These are phyloP conservation scores for Xylaria digitata DNA, from an alignment of 2,329 filamentous ascomycete species.

Conservation along the genomic window DNA sequence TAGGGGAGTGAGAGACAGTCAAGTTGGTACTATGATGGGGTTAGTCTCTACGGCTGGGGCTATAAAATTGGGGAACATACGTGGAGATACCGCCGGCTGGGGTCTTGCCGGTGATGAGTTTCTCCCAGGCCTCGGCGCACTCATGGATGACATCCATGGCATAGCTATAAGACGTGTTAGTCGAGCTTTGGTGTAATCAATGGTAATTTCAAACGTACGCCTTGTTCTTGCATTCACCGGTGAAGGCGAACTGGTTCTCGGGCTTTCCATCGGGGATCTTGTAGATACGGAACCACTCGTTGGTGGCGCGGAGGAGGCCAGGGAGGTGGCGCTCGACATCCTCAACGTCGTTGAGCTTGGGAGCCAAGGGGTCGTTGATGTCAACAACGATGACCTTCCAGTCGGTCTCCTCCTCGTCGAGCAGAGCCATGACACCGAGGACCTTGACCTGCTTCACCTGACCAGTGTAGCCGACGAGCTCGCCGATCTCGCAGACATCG, in stretches of 20 bases:
- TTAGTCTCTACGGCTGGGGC: constrained; percentile 33
- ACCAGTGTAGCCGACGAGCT: constrained; percentile 94
- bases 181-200: neutral
- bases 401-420: constrained; percentile 99
- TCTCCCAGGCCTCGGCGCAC: constrained; percentile 97
- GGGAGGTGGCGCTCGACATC: constrained; percentile 98
- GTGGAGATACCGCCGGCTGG: constrained; percentile 80
- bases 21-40: constrained; percentile 77
- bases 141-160: constrained; percentile 95
- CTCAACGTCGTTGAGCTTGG: constrained; percentile 98
- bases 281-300: constrained; percentile 99
- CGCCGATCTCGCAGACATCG: constrained; percentile 99
- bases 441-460: constrained; percentile 99
- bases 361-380: constrained; percentile 93
- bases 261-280: constrained; percentile 99
- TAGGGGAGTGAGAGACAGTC: constrained; percentile 77
- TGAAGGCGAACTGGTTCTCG: constrained; percentile 99
- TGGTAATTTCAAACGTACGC: constrained; percentile 64
- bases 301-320: constrained; percentile 95
- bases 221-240: constrained; percentile 99
- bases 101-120: constrained; percentile 91
- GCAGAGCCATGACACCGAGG: constrained; percentile 97
- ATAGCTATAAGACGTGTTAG: constrained; percentile 67
- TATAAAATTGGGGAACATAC: constrained; percentile 65
- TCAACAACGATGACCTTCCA: constrained; percentile 99